Percentiles rank a stretch among this genome's conserved stretches.
These are phyloP conservation scores for Linnemannia zychae DNA, from an alignment of 192 early-diverging fungal genomes.

Conservation along the genomic window DNA sequence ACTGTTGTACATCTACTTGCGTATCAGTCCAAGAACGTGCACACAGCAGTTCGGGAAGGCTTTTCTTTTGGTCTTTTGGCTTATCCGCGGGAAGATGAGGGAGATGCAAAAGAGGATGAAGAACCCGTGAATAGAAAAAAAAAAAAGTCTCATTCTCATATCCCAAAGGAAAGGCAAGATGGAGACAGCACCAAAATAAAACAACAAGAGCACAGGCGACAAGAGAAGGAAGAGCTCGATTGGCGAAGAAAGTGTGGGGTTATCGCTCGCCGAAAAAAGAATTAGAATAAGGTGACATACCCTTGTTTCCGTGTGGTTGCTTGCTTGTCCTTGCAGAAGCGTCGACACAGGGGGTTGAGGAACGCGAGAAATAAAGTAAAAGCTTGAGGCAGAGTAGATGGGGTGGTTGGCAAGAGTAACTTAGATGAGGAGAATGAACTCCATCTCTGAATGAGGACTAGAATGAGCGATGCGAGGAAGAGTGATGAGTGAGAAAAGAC, in stretches of 20 bases:
- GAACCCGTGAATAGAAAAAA: not conserved
- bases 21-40: too few species aligned
- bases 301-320: not conserved
- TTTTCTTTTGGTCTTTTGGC: too few species aligned
- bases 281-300: not conserved
- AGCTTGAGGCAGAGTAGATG: not conserved
- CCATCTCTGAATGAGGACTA: not conserved
- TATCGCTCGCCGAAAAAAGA: not conserved
- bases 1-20: too few species aligned
- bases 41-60: too few species aligned
- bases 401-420: not conserved
- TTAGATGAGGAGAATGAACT: not conserved
- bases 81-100: not conserved
- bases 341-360: not conserved
- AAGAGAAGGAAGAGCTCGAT: not conserved
- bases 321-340: not conserved
- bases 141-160: not conserved
- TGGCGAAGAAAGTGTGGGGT: slow-evolving; percentile 2
- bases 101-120: not conserved
- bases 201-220: slow-evolving; percentile 7
- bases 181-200: not conserved
- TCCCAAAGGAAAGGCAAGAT: not conserved
- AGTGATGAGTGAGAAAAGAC: not conserved
- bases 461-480: too few species aligned
- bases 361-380: not conserved